Evolutionary conservation across 2,329 filamentous ascomycete genomes (phyloP).

Genomic region (Monilinia fructigena): DNA sequence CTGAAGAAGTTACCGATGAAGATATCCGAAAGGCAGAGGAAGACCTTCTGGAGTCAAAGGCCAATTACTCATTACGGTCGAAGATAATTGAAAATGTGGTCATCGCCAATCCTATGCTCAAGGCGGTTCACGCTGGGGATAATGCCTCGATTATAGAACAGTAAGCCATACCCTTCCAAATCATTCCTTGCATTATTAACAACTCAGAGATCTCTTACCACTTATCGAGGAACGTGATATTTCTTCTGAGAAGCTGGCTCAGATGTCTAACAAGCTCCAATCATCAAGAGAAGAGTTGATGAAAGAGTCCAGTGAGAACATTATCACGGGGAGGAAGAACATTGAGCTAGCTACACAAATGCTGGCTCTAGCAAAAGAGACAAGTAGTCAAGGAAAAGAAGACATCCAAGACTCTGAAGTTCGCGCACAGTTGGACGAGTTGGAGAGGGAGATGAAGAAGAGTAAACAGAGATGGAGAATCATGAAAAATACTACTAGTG

Average conservation of each 20-base stretch:
- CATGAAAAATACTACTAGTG: conserved; percentile 76
- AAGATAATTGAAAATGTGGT: conserved; percentile 68
- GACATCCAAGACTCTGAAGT: conserved; percentile 53
- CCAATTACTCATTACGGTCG: conserved; percentile 67
- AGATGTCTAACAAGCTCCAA: conserved; percentile 54
- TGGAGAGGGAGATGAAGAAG: conserved; percentile 59
- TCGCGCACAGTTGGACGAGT: conserved; percentile 54
- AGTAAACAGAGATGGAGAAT: conserved; percentile 69
- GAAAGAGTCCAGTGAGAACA: conserved; percentile 56
- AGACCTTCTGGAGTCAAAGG: conserved; percentile 65
- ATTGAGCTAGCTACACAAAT: conserved; percentile 61
- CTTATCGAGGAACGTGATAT: conserved; percentile 66
- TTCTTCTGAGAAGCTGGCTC: conserved; percentile 62
- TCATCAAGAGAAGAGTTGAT: conserved; percentile 53
- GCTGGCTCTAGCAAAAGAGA: conserved; percentile 59
- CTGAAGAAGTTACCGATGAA: conserved; percentile 46
- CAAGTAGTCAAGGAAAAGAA: conserved; percentile 52
- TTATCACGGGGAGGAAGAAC: conserved; percentile 59
- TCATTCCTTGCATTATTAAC: conserved; percentile 24
- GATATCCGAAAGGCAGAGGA: conserved; percentile 59
- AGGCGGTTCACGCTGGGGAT: conserved; percentile 69
- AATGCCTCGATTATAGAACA: conserved; percentile 65
- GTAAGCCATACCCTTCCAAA: conserved; percentile 45
- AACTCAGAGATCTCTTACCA: conserved; percentile 53
- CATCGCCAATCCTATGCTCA: conserved; percentile 71